These are phyloP conservation scores for Clarkia xantiana DNA, from an alignment of 345 rosid species.

Conservation along the genomic window DNA sequence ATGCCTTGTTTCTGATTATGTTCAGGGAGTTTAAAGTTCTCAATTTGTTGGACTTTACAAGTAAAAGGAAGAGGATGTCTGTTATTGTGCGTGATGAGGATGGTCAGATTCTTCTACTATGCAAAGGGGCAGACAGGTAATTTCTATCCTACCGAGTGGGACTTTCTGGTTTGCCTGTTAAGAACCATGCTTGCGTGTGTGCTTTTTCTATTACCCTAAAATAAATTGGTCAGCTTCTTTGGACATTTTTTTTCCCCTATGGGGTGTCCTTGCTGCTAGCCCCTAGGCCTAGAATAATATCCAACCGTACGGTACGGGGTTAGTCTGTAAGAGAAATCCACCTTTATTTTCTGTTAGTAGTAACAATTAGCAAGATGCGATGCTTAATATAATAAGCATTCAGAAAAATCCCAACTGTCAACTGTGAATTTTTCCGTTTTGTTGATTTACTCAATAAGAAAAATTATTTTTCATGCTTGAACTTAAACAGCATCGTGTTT, in stretches of 20 bases:
- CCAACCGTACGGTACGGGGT: no score
- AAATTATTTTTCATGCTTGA: background rate
- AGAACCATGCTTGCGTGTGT: background rate
- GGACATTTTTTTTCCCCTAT: no score
- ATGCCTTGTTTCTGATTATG: slow-evolving; percentile 6
- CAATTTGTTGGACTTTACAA: slow-evolving; percentile 84
- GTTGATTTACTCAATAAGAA: no score
- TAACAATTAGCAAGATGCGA: no score
- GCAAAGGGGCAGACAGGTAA: slow-evolving; percentile 99
- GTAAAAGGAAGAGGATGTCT: slow-evolving; percentile 98
- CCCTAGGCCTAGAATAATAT: no score
- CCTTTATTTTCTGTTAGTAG: no score
- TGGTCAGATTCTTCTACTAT: slow-evolving; percentile 82
- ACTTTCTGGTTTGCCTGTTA: background rate
- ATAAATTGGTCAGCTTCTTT: no score
- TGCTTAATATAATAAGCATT: no score
- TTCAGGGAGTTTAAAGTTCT: slow-evolving; percentile 89
- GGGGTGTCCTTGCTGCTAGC: no score
- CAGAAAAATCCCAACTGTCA: no score
- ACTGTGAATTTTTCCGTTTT: no score
- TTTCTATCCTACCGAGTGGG: background rate
- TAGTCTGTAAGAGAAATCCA: no score
- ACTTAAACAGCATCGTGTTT: slow-evolving; percentile 56
- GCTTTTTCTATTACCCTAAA: background rate
- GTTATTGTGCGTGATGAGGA: slow-evolving; percentile 75